Percentiles rank a stretch among this genome's conserved stretches.
These are phyloP conservation scores for Xerocomellus intermedius DNA, from an alignment of 768 basidiomycete genomes.

Conservation along the genomic window DNA sequence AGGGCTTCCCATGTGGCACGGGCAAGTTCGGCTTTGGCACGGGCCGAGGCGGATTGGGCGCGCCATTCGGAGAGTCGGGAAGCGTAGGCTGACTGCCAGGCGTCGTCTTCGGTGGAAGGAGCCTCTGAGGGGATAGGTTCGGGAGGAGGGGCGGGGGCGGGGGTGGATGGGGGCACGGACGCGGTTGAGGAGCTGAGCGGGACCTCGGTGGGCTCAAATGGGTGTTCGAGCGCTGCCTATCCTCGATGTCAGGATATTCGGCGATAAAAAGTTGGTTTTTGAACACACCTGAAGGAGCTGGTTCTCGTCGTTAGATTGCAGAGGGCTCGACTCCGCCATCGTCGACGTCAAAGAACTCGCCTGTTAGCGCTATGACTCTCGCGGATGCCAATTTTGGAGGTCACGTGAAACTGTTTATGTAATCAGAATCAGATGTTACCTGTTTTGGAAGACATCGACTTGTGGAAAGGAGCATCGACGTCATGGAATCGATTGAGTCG, in stretches of 20 bases:
- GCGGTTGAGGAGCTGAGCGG: conserved; percentile 11
- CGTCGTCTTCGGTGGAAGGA: conserved; percentile 34
- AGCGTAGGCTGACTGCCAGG: conserved; percentile 71
- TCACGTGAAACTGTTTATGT: conserved; percentile 6
- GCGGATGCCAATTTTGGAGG: not conserved
- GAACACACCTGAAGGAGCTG: conserved; percentile 22
- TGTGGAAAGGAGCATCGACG: conserved; percentile 16
- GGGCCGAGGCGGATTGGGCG: conserved; percentile 65
- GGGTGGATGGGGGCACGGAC: not conserved
- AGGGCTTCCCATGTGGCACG: conserved; percentile 71
- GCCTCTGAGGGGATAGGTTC: not conserved
- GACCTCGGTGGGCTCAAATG: conserved; percentile 28
- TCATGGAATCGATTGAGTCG: conserved; percentile 4
- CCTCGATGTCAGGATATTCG: not conserved
- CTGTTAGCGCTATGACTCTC: not conserved
- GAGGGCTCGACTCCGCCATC: conserved; percentile 29
- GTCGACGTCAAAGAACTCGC: not conserved
- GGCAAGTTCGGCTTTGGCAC: conserved; percentile 72
- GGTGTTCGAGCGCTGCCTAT: conserved; percentile 27
- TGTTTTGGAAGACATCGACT: not conserved
- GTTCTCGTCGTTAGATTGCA: conserved; percentile 22
- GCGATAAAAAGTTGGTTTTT: not conserved
- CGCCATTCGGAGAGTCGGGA: conserved; percentile 69
- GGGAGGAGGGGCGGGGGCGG: not conserved
- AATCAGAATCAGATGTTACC: not conserved